phyloP scores from a whole-genome alignment of 2,329 filamentous ascomycete genomes.

The Mycocentrospora acerina region DNA sequence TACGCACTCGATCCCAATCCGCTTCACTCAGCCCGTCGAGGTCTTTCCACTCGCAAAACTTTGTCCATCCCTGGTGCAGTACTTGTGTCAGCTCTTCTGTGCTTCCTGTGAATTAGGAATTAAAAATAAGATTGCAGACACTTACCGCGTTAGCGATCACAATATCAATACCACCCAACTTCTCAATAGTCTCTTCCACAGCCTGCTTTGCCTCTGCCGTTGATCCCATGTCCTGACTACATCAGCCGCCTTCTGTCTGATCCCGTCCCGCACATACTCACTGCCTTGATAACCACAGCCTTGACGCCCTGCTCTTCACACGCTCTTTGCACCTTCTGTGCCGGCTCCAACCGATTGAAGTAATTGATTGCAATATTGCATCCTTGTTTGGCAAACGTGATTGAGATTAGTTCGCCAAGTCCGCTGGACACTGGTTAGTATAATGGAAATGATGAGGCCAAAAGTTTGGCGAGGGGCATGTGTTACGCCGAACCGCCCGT shows the following conservation, averaged over 20 bases:
- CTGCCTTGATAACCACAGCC: slow-evolving; percentile 61
- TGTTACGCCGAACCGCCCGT: slow-evolving; percentile 67
- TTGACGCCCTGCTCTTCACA: slow-evolving; percentile 56
- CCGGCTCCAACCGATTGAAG: slow-evolving; percentile 60
- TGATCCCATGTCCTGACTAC: slow-evolving; percentile 59
- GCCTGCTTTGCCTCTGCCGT: slow-evolving; percentile 60
- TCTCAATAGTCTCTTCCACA: slow-evolving; percentile 59
- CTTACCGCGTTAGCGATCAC: slow-evolving; percentile 72
- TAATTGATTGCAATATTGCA: slow-evolving; percentile 76
- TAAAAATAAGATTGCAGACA: slow-evolving; percentile 3
- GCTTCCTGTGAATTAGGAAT: too few relatives aligned
- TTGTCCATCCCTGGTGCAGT: slow-evolving; percentile 59
- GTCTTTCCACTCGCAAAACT: slow-evolving; percentile 59
- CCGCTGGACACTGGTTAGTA: slow-evolving; percentile 52
- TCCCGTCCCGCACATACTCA: slow-evolving; percentile 35
- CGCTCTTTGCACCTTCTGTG: slow-evolving; percentile 59
- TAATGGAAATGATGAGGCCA: neutral
- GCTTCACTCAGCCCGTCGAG: slow-evolving; percentile 60
- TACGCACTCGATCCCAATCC: slow-evolving; percentile 62
- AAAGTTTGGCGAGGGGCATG: slow-evolving; percentile 14
- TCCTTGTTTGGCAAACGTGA: slow-evolving; percentile 68
- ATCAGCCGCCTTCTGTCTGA: neutral
- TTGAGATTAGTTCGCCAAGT: slow-evolving; percentile 67
- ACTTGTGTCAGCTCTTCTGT: neutral
- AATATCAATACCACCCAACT: slow-evolving; percentile 72